These are phyloP conservation scores for Camellia japonica DNA, from an alignment of 148 eudicot species.

Conservation along the genomic window DNA sequence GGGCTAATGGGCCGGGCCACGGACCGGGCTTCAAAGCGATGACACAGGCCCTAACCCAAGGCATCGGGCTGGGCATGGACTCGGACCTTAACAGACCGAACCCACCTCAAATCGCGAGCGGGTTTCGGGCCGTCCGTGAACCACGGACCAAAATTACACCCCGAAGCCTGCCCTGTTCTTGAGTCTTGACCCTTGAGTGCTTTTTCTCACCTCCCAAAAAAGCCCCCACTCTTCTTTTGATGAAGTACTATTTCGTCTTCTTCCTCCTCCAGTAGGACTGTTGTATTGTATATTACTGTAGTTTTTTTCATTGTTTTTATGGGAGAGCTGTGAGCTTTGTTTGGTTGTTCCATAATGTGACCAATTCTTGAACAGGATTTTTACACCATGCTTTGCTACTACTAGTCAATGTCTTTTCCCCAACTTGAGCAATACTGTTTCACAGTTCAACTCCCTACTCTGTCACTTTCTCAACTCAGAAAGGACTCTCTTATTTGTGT, in stretches of 20 bases:
- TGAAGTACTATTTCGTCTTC: constrained; percentile 19
- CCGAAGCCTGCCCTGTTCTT: too few relatives aligned
- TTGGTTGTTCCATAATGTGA: background rate
- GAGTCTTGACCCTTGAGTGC: background rate
- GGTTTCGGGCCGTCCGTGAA: too few relatives aligned
- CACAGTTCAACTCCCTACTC: constrained; percentile 15
- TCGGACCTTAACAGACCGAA: too few relatives aligned
- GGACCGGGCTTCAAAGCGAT: background rate
- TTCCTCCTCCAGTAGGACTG: constrained; percentile 4
- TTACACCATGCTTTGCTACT: background rate
- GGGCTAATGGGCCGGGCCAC: too few relatives aligned
- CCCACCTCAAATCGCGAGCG: too few relatives aligned
- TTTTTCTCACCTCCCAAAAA: constrained; percentile 17
- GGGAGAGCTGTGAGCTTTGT: background rate
- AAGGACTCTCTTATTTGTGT: background rate
- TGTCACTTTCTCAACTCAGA: constrained; percentile 16
- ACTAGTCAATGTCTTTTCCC: background rate
- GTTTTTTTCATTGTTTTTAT: background rate
- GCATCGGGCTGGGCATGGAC: too few relatives aligned
- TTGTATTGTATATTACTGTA: background rate
- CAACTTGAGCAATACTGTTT: constrained; percentile 18
- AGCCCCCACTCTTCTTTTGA: constrained; percentile 20
- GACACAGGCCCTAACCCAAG: too few relatives aligned
- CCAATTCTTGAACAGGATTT: constrained; percentile 16
- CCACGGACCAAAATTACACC: too few relatives aligned